A percentile compares a stretch with the other conserved stretches of the same genome.
Conservation (phyloP, 257 asterid species). For the Solanum clarkiae region DNA sequence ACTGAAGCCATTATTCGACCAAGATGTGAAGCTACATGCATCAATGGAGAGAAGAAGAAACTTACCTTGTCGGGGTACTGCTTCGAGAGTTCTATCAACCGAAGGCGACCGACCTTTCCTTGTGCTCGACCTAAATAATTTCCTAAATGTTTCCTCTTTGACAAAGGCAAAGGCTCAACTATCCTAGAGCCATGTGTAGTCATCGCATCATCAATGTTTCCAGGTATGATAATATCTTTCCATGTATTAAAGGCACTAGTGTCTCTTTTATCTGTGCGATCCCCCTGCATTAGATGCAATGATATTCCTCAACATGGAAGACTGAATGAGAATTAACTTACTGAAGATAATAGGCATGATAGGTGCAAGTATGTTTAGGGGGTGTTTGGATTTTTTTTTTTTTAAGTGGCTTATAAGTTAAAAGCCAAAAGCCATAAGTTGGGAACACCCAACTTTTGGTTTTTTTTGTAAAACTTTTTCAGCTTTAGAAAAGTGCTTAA, state of each 20-base stretch:
- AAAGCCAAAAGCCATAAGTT: no score
- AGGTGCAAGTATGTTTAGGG: background rate
- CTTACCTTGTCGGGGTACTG: conserved; percentile 79
- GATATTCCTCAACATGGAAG: background rate
- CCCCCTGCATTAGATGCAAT: conserved; percentile 50
- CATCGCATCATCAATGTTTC: conserved; percentile 95
- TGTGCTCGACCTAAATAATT: conserved; percentile 92
- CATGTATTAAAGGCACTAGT: conserved; percentile 88
- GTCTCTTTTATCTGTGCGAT: conserved; percentile 88
- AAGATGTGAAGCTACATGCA: background rate
- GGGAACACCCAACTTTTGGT: no score
- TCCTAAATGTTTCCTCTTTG: conserved; percentile 77
- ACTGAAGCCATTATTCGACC: background rate
- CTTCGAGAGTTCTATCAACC: conserved; percentile 68
- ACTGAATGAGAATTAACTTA: background rate
- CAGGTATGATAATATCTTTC: conserved; percentile 95
- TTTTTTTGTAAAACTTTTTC: no score
- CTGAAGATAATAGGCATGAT: background rate
- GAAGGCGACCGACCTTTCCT: conserved; percentile 79
- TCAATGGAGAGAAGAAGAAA: background rate
- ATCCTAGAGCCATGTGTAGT: conserved; percentile 44
- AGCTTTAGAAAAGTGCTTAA: no score
- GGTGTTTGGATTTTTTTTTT: no score
- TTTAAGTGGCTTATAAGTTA: no score
- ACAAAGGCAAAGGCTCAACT: conserved; percentile 74